Evolutionary conservation across 129 eudicot species (phyloP).

Genomic region (Calendula officinalis): DNA sequence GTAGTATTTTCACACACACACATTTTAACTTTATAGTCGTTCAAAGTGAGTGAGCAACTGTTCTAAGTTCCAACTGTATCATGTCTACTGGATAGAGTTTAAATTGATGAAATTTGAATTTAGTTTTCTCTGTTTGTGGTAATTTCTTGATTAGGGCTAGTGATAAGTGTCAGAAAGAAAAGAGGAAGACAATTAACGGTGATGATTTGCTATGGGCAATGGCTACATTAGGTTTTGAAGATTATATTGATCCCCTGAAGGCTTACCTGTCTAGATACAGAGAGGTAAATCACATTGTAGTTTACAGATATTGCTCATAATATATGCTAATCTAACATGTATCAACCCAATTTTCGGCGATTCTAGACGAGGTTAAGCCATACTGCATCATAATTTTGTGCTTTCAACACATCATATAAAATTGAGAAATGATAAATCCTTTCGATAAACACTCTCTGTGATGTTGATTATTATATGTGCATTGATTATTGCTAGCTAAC

Average conservation of each 20-base stretch:
- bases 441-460: too few species aligned
- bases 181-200: conserved; percentile 61
- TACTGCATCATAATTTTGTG: conserved; percentile 3
- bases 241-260: conserved; percentile 63
- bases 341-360: neutral
- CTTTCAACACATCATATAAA: too few species aligned
- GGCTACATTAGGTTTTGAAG: conserved; percentile 73
- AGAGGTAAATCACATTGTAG: conserved; percentile 35
- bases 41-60: too few species aligned
- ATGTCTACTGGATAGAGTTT: too few species aligned
- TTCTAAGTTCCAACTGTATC: too few species aligned
- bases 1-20: neutral
- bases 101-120: neutral
- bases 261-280: conserved; percentile 52
- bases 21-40: too few species aligned
- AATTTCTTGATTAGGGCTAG: conserved; percentile 45
- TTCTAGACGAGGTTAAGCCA: neutral
- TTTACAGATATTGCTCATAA: too few species aligned
- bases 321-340: too few species aligned
- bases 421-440: too few species aligned
- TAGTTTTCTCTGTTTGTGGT: neutral
- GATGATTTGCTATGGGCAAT: conserved; percentile 75
- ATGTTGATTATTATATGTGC: too few species aligned
- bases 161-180: conserved; percentile 64
- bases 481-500: too few species aligned